Evolutionary conservation across 257 asterid species (phyloP), one percentile per base, ranked within the genome.

Genomic region (Perilla frutescens): DNA sequence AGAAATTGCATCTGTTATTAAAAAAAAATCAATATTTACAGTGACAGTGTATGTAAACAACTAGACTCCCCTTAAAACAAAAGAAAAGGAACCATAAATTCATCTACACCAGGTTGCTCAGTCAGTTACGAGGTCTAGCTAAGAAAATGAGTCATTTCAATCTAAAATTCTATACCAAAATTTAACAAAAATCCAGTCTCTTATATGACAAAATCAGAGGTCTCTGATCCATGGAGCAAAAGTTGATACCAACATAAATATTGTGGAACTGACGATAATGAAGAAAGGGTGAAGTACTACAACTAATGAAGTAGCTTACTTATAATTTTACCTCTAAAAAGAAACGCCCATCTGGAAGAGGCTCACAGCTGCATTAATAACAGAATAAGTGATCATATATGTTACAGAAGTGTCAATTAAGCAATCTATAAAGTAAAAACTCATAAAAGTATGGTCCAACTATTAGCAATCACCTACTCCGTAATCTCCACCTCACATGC

Each of bases 271-370:
- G 37, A 34, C 37, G 4, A 65, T 45, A 60, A 72, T 15, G 20
- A 12, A 48, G 55, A 68, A 62, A 43, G 11, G 15, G 43, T 32
- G 49, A 44, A 45, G 11, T 61, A 47, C 31, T 44, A n/a, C 55
- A 56, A 48, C n/a, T 37, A 72, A 70, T 8, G 29, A 55, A 61
- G 44, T 51, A 47, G 62, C 63, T 10, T 26, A 73, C 48, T 50
- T 13, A 66, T 70, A 57, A 34, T 73, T 74, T 77, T 80, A 95
- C 99, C 99, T 95, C 98, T 57, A 95, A 84, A 83, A 89, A 92
- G 86, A 95, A 95, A 70, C 99, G 96, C 9, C 98, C 98, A 81
- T 95, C 99, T 62, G 98, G 96, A 80, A 95, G 97, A 74, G 98
- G 98, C 80, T 95, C 99, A 61, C 97, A 95, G 69, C 99, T 95